Conservation (phyloP, 129 eudicot genomes). For the Chrysanthemum lavandulifolium region DNA sequence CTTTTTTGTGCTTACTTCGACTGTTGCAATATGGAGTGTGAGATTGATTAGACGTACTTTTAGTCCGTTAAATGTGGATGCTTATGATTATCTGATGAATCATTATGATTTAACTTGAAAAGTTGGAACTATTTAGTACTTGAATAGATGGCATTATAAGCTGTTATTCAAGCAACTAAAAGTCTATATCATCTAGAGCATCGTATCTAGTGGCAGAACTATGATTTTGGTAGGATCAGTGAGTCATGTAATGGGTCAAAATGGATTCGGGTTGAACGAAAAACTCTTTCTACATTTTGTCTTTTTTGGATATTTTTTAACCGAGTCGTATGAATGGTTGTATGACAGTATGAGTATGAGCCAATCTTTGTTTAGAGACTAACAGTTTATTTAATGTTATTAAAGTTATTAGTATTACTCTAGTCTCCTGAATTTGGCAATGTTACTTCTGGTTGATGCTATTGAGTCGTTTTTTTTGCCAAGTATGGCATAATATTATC, state of each 20-base stretch:
- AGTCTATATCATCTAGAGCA: too few species aligned
- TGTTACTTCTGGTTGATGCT: neutral
- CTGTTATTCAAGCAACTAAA: neutral
- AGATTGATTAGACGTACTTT: neutral
- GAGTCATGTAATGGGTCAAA: too few species aligned
- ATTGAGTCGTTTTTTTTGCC: neutral
- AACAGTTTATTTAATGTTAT: neutral
- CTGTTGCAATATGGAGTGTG: neutral
- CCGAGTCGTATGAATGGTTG: too few species aligned
- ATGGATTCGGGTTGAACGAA: too few species aligned
- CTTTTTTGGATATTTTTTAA: too few species aligned
- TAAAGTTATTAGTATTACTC: neutral
- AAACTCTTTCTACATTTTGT: too few species aligned
- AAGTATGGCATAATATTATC: too few species aligned
- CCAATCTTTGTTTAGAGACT: neutral
- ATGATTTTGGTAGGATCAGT: too few species aligned
- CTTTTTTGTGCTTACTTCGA: too few species aligned
- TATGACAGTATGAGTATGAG: too few species aligned
- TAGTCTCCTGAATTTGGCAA: neutral
- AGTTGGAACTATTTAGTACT: neutral
- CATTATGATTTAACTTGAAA: neutral
- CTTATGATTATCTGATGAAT: neutral
- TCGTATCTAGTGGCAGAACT: too few species aligned
- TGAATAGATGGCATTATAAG: neutral
- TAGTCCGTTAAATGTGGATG: neutral